Base-by-base conservation (phyloP, 257 asterid species). In the Phtheirospermum japonicum region DNA sequence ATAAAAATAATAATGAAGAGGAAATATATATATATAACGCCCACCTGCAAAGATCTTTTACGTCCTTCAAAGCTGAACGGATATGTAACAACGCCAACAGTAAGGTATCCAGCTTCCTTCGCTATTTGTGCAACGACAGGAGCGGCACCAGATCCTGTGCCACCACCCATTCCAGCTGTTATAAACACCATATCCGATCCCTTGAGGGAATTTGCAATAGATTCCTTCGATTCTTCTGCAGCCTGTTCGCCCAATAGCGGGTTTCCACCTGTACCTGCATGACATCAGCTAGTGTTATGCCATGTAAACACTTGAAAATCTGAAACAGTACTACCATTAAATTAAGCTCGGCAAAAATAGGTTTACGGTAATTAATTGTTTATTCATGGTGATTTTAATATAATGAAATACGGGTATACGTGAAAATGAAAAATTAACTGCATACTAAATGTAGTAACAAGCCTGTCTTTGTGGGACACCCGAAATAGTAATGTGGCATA, bases 101-200 rank as follows among this genome's bases (percentile, higher is more conserved):
- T 93, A 76, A 93, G 74, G 73, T 89, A 93, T 56, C 97, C 99
- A 11, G 95, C 94, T 72, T 93, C 97, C 75, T 81, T 89, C 5
- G 99, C 83, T 65, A 89, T 84, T 75, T 87, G 89, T 37, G 99
- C 97, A 73, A 90, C 99, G 40, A 93, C 77, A 40, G 97, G 95
- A 55, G 99, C 99, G 61, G 99, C 99, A 73, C 97, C 99, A 51
- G 99, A 93, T 61, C 99, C 99, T 4, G 99, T 93, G 72, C 99
- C 99, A 54, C 99, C 99, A 53, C 99, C 99, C 99, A 93, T 93
- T 34, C 99, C 99, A 2, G 99, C 99, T 45, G 99, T 89, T 83
- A 93, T 85, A 73, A 93, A 93, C 71, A 93, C 99, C 97, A 93
- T 85, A 77, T 93, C 99, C 14, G 99, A 93, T 62, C 99, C 97